Conservation (phyloP, 768 basidiomycete species). For the Amanita rubescens region DNA sequence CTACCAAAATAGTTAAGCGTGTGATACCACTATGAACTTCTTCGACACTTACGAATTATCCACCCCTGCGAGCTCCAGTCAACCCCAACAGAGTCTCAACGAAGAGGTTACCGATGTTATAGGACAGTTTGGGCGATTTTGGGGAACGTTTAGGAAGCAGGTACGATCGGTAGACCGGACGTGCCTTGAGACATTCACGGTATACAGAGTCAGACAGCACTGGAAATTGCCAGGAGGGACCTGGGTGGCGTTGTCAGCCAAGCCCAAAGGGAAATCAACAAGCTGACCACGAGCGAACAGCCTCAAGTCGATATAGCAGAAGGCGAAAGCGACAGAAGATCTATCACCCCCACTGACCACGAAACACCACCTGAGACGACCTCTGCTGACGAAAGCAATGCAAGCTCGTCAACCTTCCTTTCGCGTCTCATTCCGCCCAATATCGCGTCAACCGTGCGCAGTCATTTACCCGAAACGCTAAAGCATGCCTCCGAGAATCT, state of each 20-base stretch:
- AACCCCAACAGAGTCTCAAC: constrained; percentile 54
- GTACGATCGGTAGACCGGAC: constrained; percentile 30
- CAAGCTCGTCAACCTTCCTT: constrained; percentile 42
- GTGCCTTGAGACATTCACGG: constrained; percentile 4
- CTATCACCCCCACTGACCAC: constrained; percentile 16
- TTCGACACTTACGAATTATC: constrained; percentile 59
- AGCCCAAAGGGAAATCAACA: constrained; percentile 70
- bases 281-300: constrained; percentile 35
- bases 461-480: constrained; percentile 58
- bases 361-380: constrained; percentile 13
- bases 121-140: constrained; percentile 78
- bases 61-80: constrained; percentile 37
- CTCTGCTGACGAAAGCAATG: constrained; percentile 15
- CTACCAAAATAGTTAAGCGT: not conserved
- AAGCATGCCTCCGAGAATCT: constrained; percentile 55
- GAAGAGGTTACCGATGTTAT: constrained; percentile 88
- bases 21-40: constrained; percentile 56
- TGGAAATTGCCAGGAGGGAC: constrained; percentile 69
- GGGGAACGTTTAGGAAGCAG: constrained; percentile 91
- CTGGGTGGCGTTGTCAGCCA: constrained; percentile 65
- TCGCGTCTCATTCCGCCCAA: constrained; percentile 70
- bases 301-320: constrained; percentile 11
- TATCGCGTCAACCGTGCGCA: constrained; percentile 60
- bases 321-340: constrained; percentile 7
- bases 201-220: constrained; percentile 56